Conservation (phyloP, 2,329 filamentous ascomycete genomes). For the Cadophora malorum region DNA sequence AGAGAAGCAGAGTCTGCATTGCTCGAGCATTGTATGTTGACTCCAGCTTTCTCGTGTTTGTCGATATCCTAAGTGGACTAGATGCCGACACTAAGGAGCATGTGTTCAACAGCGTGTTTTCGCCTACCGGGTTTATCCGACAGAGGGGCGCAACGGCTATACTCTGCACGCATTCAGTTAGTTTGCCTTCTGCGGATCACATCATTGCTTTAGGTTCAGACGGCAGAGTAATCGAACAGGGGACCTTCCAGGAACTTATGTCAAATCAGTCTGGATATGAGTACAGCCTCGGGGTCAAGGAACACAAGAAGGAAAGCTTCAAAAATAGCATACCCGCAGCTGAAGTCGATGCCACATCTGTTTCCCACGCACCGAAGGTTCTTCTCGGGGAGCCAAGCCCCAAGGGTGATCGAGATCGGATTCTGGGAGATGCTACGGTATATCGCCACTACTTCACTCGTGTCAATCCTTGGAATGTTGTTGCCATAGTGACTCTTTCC, state of each 20-base stretch:
- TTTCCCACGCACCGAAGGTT: too few relatives aligned
- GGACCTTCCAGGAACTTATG: conserved; percentile 43
- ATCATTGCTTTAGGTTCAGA: conserved; percentile 46
- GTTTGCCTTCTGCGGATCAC: conserved; percentile 48
- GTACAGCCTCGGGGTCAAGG: conserved; percentile 40
- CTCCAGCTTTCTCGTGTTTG: conserved; percentile 29
- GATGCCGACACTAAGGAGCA: conserved; percentile 37
- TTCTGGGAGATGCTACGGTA: too few relatives aligned
- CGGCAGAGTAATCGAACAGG: conserved; percentile 48
- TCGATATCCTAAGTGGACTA: conserved; percentile 39
- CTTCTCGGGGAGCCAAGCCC: too few relatives aligned
- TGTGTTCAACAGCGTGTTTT: conserved; percentile 32
- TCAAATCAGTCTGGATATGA: conserved; percentile 29
- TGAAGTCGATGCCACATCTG: too few relatives aligned
- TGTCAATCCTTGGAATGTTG: neutral
- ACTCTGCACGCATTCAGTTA: conserved; percentile 44
- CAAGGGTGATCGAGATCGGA: too few relatives aligned
- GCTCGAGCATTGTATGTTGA: conserved; percentile 33
- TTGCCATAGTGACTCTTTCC: too few relatives aligned
- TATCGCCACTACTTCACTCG: too few relatives aligned
- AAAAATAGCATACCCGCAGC: too few relatives aligned
- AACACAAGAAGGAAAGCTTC: neutral
- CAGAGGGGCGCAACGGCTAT: conserved; percentile 45
- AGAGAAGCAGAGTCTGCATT: conserved; percentile 39
- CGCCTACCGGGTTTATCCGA: conserved; percentile 24